phyloP scores from a whole-genome alignment of 768 basidiomycete species.

The Dacryopinax primogenitus region DNA sequence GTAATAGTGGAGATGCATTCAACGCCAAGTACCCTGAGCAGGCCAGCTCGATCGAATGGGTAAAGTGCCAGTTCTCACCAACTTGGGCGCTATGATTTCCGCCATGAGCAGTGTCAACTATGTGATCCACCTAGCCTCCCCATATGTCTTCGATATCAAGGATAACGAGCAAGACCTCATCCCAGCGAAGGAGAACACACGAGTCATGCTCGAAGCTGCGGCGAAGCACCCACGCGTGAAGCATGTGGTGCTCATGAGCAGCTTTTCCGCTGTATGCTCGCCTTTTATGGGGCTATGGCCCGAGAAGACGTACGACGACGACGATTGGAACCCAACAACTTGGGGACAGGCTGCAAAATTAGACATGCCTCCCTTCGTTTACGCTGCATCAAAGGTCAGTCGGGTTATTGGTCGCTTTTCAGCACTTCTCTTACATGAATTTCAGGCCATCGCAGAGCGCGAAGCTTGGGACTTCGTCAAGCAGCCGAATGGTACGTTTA shows the following conservation, averaged over 20 bases:
- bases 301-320: slow-evolving; percentile 16
- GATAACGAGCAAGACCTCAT: slow-evolving; percentile 13
- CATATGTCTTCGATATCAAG: background rate
- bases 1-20: background rate
- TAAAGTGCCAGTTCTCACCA: slow-evolving; percentile 10
- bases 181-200: slow-evolving; percentile 20
- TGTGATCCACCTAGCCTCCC: background rate
- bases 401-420: background rate
- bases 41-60: slow-evolving; percentile 4
- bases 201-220: slow-evolving; percentile 18
- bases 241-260: slow-evolving; percentile 22
- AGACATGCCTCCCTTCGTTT: background rate
- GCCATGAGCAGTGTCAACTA: background rate
- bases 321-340: slow-evolving; percentile 18
- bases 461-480: slow-evolving; percentile 18
- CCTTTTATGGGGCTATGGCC: slow-evolving; percentile 1
- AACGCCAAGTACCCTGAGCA: background rate
- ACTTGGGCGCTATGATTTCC: slow-evolving; percentile 8
- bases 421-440: background rate
- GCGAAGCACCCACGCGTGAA: slow-evolving; percentile 17
- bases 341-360: slow-evolving; percentile 14
- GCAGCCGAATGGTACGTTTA: slow-evolving; percentile 7
- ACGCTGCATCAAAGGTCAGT: background rate
- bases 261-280: slow-evolving; percentile 19
- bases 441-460: slow-evolving; percentile 14